Conservation (phyloP, 768 basidiomycete species). For the Amanita pallidorosea region DNA sequence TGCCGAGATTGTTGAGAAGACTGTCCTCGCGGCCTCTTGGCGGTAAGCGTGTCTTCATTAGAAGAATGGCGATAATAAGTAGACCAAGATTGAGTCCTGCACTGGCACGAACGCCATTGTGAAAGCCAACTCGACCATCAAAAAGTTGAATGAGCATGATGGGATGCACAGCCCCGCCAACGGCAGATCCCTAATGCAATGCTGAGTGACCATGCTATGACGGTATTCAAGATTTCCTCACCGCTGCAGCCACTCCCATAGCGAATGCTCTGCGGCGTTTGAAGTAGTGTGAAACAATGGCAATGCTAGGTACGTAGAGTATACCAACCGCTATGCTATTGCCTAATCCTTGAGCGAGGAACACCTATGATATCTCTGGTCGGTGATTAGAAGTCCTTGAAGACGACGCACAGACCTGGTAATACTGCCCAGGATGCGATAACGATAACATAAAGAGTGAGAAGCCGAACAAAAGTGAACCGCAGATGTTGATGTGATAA, state of each 20-base stretch:
- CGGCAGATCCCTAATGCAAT: conserved; percentile 30
- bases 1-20: conserved; percentile 16
- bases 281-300: conserved; percentile 28
- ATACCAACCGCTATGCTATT: conserved; percentile 41
- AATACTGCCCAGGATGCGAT: conserved; percentile 25
- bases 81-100: conserved; percentile 29
- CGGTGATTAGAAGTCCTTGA: conserved; percentile 1
- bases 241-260: conserved; percentile 24
- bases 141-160: conserved; percentile 51
- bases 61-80: conserved; percentile 23
- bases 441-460: conserved; percentile 38
- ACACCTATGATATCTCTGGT: conserved; percentile 20
- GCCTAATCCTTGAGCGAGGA: conserved; percentile 35
- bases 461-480: conserved; percentile 31
- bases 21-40: conserved; percentile 21
- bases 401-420: conserved; percentile 18
- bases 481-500: conserved; percentile 32
- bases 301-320: conserved; percentile 35
- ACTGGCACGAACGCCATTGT: conserved; percentile 37
- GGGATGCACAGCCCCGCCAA: conserved; percentile 51
- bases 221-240: conserved; percentile 5
- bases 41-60: conserved; percentile 34
- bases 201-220: not conserved
- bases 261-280: conserved; percentile 21
- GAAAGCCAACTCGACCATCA: conserved; percentile 38